Evolutionary conservation across 1,139 yeast genomes (phyloP), one percentile per base, ranked within the genome.

Genomic region (Candida sp.): DNA sequence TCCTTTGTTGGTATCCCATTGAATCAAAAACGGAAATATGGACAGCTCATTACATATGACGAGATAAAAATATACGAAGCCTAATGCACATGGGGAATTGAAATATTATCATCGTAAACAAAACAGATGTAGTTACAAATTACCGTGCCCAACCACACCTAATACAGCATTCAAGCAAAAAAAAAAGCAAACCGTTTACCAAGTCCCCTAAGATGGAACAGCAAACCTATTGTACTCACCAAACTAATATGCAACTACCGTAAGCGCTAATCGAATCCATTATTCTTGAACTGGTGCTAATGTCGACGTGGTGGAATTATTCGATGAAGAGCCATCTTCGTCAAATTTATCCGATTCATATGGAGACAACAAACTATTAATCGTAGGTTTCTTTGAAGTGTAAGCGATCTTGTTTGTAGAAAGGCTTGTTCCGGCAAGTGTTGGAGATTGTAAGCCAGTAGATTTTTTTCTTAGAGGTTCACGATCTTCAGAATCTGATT

Each of bases 351-450:
- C 60, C 25, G 56, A 56, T 35, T 59, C 58, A 43, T 55, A 53
- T 3, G 66, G 70, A 11, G 70, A 63, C 42, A 69, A 51, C 42
- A 70, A 57, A 52, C 61, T 65, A 45, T 65, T 57, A 35, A 70
- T 68, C n/a, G 73, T 63, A 2, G 72, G 73, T 46, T 62, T 67
- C 41, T 62, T 63, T n/a, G 58, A 53, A 22, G 51, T 47, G 36
- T 40, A 33, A 27, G 23, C 41, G 4, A 29, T 19, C 27, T 39
- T 37, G 21, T 39, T 43, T 5, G 30, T 22, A 15, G 29, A 8
- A 5, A 6, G 19, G 12, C 3, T 5, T 22, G 11, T 34, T 34
- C 23, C 11, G 7, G 22, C 22, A 8, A 12, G 19, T 32, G 34
- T 32, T 7, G 19, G 34, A n/a, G 34, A 32, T 12, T 32, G 36